Conservation (phyloP, 768 basidiomycete genomes). For the Trametes meyenii region DNA sequence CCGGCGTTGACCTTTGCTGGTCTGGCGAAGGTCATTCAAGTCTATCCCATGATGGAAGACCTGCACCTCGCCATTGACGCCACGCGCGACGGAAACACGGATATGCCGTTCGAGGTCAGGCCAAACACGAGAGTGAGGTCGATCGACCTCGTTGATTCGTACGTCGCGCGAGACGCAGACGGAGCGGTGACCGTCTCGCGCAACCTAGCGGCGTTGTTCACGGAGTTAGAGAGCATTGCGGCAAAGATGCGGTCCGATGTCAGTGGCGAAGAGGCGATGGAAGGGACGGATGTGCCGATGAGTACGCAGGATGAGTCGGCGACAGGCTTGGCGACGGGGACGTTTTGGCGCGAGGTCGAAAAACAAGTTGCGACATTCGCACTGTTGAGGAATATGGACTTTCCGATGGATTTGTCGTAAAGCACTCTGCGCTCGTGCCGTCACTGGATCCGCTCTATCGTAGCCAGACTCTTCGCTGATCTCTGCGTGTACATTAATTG, state of each 20-base stretch:
- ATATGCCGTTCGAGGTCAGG: too few relatives aligned
- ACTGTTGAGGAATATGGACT: constrained; percentile 5
- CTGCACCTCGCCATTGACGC: constrained; percentile 10
- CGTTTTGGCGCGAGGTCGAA: constrained; percentile 7
- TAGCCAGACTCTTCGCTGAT: too few relatives aligned
- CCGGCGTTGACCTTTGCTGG: constrained; percentile 7
- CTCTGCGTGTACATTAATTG: too few relatives aligned
- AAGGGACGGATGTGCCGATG: too few relatives aligned
- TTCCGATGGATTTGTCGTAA: not conserved
- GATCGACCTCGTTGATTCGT: constrained; percentile 6
- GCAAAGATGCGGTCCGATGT: not conserved
- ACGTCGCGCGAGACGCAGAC: not conserved
- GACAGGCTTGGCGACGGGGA: not conserved
- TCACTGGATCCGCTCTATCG: too few relatives aligned
- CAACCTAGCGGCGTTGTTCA: constrained; percentile 11
- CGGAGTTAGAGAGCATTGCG: not conserved
- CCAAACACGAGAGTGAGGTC: not conserved
- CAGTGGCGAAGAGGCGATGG: not conserved
- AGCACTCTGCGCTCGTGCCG: too few relatives aligned
- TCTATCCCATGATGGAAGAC: not conserved
- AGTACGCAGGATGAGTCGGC: not conserved
- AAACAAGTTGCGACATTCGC: constrained; percentile 12
- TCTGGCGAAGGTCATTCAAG: not conserved
- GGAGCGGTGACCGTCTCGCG: not conserved
- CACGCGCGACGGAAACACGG: not conserved